Evolutionary conservation across 2,329 filamentous ascomycete species (phyloP), one percentile per base, ranked within the genome.

Genomic region (Tolypocladium amazonense): DNA sequence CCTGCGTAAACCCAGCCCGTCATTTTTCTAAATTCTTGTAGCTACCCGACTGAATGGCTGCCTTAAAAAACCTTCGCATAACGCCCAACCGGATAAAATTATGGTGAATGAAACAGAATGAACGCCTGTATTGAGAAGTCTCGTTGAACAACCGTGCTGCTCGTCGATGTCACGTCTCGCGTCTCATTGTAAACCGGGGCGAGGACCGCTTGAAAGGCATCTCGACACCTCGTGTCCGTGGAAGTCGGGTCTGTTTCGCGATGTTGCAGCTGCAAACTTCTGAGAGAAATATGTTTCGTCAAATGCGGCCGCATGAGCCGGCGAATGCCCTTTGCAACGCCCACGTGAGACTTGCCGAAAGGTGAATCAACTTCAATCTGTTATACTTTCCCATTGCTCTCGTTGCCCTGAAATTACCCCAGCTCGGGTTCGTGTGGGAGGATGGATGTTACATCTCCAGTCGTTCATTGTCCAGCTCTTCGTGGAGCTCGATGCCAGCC

Each of bases 381-480:
- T 20, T 8, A n/a, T 4, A 53, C 12, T n/a, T 35, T 5, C 20
- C 50, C 50, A 33, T 35, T 33, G 11, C 35, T 33, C 4, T 4
- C 9, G 27, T 53, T 20, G 11, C 20, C 37, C 23, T 37, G 30
- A 35, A 20, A 4, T 33, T 54, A 20, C 30, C 18, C 30, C 30
- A 35, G 9, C 12, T 35, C 50, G 18, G 18, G 11, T 25, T 14
- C 11, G 38, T 9, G 15, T 14, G 27, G 55, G 23, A 27, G 6
- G 12, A 15, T n/a, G 52, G 30, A 20, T 9, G 15, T 65, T 60
- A 71, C 27, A 70, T 63, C 23, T 65, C 65, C 15, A 69, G 52
- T 43, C 69, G 66, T 12, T 70, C 69, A 20, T 64, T 60, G 27
- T 62, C 57, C 35, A 71, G 57, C 20, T 65, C 62, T 14, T 66